Evolutionary conservation across 2,329 filamentous ascomycete genomes (phyloP), one percentile per base, ranked within the genome.

Genomic region (Aspergillus sp.): DNA sequence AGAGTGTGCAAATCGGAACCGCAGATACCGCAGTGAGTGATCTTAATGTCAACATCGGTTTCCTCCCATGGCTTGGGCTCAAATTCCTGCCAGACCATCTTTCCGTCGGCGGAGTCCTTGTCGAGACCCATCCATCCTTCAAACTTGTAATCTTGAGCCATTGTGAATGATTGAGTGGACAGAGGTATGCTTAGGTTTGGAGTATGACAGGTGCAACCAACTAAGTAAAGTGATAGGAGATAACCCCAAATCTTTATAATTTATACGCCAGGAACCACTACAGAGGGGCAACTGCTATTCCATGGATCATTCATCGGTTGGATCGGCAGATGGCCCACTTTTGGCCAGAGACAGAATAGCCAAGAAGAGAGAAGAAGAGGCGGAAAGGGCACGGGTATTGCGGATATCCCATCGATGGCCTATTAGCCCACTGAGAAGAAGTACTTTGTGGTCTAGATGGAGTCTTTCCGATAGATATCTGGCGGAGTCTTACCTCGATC

Each of bases 41-140:
- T 76, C 69, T 85, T 81, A 66, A 89, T 88, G 68, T 89, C 86
- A 58, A 89, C 75, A 63, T 89, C 86, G 25, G 81, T 83, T 70
- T 89, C 87, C 48, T 86, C 83, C 83, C 86, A 89, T n/a, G 77
- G 74, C 78, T 89, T 89, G 39, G 86, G 86, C 73, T 86, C 79
- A 58, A 83, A 88, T 58, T 83, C 73, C 42, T 80, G 75, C 83
- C 83, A 85, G 36, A 76, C 77, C 78, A 86, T 82, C 57, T 83
- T 83, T 59, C 84, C 84, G 55, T 84, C 70, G 36, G 75, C 80
- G 11, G 82, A 74, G 60, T 75, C 73, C 32, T 77, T 67, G 72
- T 82, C 81, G 38, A 82, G 78, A 68, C 81, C 84, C 65, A 85
- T 76, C 84, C 84, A 86, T 68, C 84, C 84, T 70, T 84, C 78